Evolutionary conservation across 306 rosid species (phyloP), one percentile per base, ranked within the genome.

Genomic region (Rosa chinensis): DNA sequence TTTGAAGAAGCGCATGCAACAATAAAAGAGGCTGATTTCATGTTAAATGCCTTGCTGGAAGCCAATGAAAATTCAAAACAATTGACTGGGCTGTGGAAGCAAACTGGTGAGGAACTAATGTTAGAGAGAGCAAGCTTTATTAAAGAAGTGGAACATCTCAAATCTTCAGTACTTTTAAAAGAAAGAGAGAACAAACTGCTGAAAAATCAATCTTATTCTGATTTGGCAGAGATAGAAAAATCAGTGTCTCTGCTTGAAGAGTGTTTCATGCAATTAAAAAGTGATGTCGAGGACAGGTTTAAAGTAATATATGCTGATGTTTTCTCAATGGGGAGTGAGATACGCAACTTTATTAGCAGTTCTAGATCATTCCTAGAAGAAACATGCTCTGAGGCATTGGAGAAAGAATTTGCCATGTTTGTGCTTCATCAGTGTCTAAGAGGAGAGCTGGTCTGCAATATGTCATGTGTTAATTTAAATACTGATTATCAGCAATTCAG

Each of bases 11-110:
- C 93, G 50, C 87, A 85, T 77, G 85, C 82, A 20, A 90, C 92
- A 55, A 88, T 92, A 53, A 89, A 81, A 80, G 99, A 92, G 81
- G 97, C 97, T 66, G 99, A 94, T 91, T 69, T 85, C 49, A 88
- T 88, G 81, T 83, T 94, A 72, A 88, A 88, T 86, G 91, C 97
- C 77, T 89, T 94, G 90, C 80, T 89, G 63, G 76, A 91, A 80
- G 97, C 97, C 80, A 88, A 88, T 82, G 93, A 88, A 77, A 93
- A 85, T 76, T 90, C 95, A 76, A 91, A 89, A 78, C 89, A 86
- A 68, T 76, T 86, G 89, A 82, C 85, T 77, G 86, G 86, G 53
- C 76, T 78, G 85, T 91, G 90, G 94, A 89, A 89, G 88, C 93
- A 87, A 83, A 81, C 86, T 39, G 72, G 93, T 67, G 93, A 92